Conservation (phyloP, 1,284 basidiomycete genomes). For the Tilletia indica region DNA sequence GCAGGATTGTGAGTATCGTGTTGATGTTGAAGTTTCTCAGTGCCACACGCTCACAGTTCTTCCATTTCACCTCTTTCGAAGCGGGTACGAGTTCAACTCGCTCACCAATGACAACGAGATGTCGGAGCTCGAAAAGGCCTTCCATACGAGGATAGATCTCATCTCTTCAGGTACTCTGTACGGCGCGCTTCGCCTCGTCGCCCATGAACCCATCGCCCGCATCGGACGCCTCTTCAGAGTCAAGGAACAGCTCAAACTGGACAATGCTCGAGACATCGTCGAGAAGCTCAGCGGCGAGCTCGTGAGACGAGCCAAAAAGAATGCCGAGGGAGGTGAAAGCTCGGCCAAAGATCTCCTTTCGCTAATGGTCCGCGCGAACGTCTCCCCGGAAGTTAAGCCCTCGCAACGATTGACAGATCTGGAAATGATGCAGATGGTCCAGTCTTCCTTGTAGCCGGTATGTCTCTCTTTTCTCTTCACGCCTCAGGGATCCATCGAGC, state of each 20-base stretch:
- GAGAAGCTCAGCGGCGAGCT: background rate
- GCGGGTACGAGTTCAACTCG: constrained; percentile 12
- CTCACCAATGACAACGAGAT: background rate
- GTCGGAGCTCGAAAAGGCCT: background rate
- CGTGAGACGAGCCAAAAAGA: background rate
- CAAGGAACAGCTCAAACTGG: background rate
- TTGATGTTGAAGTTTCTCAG: constrained; percentile 8
- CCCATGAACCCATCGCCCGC: background rate
- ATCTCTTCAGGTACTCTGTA: background rate
- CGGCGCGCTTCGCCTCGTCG: background rate
- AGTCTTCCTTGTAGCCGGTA: constrained; percentile 1
- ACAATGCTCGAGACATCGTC: background rate
- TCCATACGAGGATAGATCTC: background rate
- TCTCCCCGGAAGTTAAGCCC: background rate
- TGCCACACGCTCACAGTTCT: no score
- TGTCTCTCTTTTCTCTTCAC: background rate
- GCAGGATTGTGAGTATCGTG: constrained; percentile 37
- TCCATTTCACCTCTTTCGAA: background rate
- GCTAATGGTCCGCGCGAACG: constrained; percentile 3
- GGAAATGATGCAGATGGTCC: background rate
- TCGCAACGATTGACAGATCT: background rate
- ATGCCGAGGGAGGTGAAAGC: background rate
- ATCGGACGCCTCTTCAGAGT: background rate
- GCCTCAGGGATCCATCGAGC: background rate
- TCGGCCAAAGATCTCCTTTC: background rate